Conservation (phyloP, 352 stramenopile species). For the Thalassiosira hispida region DNA sequence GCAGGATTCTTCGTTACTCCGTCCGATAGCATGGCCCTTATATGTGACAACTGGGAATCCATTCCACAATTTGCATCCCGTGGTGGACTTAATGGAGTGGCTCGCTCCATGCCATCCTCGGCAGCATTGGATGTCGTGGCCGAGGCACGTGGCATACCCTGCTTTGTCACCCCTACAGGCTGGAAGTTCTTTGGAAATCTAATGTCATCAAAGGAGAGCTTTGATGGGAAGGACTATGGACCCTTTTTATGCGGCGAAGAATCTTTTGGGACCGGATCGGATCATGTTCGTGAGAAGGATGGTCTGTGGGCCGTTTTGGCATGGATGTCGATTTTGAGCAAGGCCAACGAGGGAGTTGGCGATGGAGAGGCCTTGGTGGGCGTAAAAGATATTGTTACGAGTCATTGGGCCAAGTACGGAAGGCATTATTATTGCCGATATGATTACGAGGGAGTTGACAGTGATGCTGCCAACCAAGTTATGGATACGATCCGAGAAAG, state of each 20-base stretch:
- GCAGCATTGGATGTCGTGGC: slow-evolving; percentile 97
- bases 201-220: slow-evolving; percentile 97
- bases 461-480: slow-evolving; percentile 71
- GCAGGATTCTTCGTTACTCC: slow-evolving; percentile 98
- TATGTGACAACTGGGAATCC: slow-evolving; percentile 94
- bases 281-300: slow-evolving; percentile 99
- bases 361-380: slow-evolving; percentile 87
- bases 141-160: slow-evolving; percentile 90
- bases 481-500: slow-evolving; percentile 83
- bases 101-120: slow-evolving; percentile 97
- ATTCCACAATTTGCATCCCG: slow-evolving; percentile 97
- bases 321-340: slow-evolving; percentile 98
- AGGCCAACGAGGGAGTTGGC: slow-evolving; percentile 77
- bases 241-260: slow-evolving; percentile 99
- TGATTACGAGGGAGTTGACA: slow-evolving; percentile 94
- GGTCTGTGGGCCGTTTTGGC: slow-evolving; percentile 98
- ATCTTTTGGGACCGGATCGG: slow-evolving; percentile 97
- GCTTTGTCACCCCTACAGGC: slow-evolving; percentile 98
- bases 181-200: slow-evolving; percentile 99
- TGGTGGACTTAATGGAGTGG: slow-evolving; percentile 92
- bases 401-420: slow-evolving; percentile 96
- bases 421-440: slow-evolving; percentile 99
- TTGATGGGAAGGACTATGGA: slow-evolving; percentile 92
- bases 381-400: slow-evolving; percentile 95
- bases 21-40: slow-evolving; percentile 97